These are phyloP conservation scores for Tetrahymena borealis DNA, from an alignment of 73 alveolate genomes.

Conservation along the genomic window DNA sequence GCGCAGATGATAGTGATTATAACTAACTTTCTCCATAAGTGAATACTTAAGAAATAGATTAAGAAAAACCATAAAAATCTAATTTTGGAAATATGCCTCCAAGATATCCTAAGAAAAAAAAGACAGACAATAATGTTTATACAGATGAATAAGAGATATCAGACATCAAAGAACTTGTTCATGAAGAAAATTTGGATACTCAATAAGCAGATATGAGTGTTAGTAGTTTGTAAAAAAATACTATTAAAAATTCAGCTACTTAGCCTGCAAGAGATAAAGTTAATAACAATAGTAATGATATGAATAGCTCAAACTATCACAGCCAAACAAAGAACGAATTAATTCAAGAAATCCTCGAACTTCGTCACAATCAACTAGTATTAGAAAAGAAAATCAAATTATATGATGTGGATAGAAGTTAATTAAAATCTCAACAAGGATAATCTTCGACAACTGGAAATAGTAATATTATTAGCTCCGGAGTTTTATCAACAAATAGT, in stretches of 20 bases:
- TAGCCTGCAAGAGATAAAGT: background rate
- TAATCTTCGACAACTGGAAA: background rate
- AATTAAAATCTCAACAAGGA: background rate
- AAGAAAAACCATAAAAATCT: background rate
- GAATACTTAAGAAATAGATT: background rate
- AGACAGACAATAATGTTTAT: background rate
- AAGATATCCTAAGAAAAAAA: background rate
- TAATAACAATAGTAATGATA: background rate
- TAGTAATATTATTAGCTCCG: background rate
- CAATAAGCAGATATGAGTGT: background rate
- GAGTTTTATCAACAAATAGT: background rate
- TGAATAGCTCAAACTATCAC: background rate
- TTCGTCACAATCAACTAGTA: background rate
- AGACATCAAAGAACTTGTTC: background rate
- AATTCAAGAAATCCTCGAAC: background rate
- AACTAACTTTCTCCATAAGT: background rate
- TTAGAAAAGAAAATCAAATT: background rate
- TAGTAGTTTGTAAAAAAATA: background rate
- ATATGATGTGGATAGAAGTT: background rate
- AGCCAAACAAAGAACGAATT: background rate
- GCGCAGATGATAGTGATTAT: background rate
- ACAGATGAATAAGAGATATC: background rate
- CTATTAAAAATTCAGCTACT: background rate
- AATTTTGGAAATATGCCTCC: background rate
- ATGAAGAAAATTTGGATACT: background rate